Percentiles rank a stretch among this genome's conserved stretches.
Conservation (phyloP, 2,329 filamentous ascomycete genomes). For the Pseudocercospora vitis region DNA sequence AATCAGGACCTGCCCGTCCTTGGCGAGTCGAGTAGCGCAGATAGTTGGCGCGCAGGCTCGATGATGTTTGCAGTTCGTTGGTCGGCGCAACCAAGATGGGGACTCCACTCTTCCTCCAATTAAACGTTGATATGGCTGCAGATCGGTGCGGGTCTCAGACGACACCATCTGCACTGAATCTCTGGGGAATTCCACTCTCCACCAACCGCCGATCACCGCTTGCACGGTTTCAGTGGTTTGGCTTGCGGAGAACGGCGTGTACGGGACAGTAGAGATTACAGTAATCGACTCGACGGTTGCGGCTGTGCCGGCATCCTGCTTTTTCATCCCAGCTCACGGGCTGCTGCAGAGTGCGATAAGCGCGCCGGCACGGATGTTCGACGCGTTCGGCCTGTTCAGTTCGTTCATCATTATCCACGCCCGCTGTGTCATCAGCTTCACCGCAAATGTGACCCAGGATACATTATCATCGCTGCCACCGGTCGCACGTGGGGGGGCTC, state of each 20-base stretch:
- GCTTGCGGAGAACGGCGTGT: too few relatives aligned
- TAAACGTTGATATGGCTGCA: constrained; percentile 8
- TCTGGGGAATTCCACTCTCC: background rate
- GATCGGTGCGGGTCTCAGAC: constrained; percentile 6
- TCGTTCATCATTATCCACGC: too few relatives aligned
- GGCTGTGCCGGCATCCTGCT: constrained; percentile 8
- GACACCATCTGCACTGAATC: background rate
- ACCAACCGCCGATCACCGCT: background rate
- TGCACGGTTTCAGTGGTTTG: too few relatives aligned
- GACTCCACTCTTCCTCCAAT: constrained; percentile 4
- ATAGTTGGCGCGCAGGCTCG: background rate
- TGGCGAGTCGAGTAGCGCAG: background rate
- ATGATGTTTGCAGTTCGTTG: constrained; percentile 4
- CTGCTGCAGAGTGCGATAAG: too few relatives aligned
- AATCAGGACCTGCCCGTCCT: background rate
- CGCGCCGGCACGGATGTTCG: too few relatives aligned
- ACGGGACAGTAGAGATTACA: too few relatives aligned
- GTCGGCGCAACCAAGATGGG: constrained; percentile 5
- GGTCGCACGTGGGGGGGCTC: background rate
- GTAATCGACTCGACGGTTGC: constrained; percentile 2
- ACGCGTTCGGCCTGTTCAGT: too few relatives aligned
- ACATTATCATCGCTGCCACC: background rate
- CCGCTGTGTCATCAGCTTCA: constrained; percentile 2
- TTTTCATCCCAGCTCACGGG: background rate
- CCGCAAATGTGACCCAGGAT: background rate